Evolutionary conservation across 257 asterid genomes (phyloP).

Genomic region (Solanum infundibuliforme): DNA sequence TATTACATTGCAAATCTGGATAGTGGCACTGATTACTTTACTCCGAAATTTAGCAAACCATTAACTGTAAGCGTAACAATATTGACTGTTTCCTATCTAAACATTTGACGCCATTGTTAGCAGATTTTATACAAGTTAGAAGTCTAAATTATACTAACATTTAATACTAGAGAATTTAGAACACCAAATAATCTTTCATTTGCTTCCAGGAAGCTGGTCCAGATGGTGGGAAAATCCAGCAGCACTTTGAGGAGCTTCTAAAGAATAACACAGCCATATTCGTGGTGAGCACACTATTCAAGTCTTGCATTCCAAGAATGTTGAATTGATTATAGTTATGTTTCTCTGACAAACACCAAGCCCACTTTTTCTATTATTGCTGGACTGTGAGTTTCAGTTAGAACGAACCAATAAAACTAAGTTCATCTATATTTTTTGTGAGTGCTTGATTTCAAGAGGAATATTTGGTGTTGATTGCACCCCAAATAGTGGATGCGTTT

Average conservation of each 20-base stretch:
- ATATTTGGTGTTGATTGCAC: background rate
- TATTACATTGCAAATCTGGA: background rate
- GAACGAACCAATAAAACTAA: background rate
- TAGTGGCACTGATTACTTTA: background rate
- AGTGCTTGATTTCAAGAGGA: background rate
- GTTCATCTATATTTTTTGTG: background rate
- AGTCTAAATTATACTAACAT: background rate
- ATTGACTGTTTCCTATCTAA: background rate
- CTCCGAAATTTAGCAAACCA: background rate
- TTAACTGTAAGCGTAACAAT: background rate
- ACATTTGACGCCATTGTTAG: background rate
- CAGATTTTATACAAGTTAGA: background rate
- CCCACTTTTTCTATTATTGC: background rate
- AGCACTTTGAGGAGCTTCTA: slow-evolving; percentile 83
- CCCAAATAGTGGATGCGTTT: background rate
- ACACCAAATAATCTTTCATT: background rate
- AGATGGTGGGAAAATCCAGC: slow-evolving; percentile 87
- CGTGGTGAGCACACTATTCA: slow-evolving; percentile 44
- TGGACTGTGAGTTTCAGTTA: background rate
- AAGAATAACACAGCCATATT: slow-evolving; percentile 72
- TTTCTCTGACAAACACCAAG: background rate
- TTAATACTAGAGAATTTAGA: background rate
- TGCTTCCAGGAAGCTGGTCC: slow-evolving; percentile 90
- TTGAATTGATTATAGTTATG: background rate
- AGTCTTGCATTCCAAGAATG: background rate